These are phyloP conservation scores for Termitomyces sp. DNA, from an alignment of 768 basidiomycete species.

Conservation along the genomic window DNA sequence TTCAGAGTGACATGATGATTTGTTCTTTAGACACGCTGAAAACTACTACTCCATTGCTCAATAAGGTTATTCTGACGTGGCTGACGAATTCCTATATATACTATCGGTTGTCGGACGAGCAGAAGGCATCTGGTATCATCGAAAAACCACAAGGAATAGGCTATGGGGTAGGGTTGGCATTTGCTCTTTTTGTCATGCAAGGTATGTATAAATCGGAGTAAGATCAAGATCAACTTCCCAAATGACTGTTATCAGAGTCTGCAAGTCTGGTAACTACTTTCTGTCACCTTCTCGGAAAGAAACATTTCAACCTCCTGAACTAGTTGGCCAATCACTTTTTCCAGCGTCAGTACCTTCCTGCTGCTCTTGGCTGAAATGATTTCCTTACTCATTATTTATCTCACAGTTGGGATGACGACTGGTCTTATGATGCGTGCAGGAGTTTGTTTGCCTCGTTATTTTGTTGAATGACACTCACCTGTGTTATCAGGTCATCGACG, in stretches of 20 bases:
- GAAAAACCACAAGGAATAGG: slow-evolving; percentile 46
- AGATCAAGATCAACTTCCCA: neutral
- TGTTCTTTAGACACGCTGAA: slow-evolving; percentile 37
- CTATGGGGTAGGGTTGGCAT: slow-evolving; percentile 57
- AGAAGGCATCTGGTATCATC: slow-evolving; percentile 31
- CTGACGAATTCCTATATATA: slow-evolving; percentile 46
- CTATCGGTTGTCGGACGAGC: slow-evolving; percentile 29
- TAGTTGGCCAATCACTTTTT: slow-evolving; percentile 45
- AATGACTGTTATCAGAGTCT: slow-evolving; percentile 23
- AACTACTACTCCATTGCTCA: slow-evolving; percentile 54
- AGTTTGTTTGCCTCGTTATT: slow-evolving; percentile 29
- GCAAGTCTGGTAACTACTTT: slow-evolving; percentile 34
- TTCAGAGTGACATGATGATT: slow-evolving; percentile 1
- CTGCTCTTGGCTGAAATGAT: neutral
- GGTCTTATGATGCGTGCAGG: slow-evolving; percentile 46
- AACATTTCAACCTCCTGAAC: neutral
- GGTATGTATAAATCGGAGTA: slow-evolving; percentile 24
- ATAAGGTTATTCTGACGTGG: slow-evolving; percentile 58
- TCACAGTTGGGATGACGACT: slow-evolving; percentile 38
- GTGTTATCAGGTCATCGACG: slow-evolving; percentile 33
- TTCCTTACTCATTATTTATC: neutral
- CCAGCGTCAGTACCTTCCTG: slow-evolving; percentile 25
- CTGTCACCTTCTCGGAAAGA: neutral
- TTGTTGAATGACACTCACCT: neutral
- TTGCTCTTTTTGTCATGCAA: slow-evolving; percentile 61